phyloP scores from a whole-genome alignment of 768 basidiomycete genomes.

The Podaxis sp. region DNA sequence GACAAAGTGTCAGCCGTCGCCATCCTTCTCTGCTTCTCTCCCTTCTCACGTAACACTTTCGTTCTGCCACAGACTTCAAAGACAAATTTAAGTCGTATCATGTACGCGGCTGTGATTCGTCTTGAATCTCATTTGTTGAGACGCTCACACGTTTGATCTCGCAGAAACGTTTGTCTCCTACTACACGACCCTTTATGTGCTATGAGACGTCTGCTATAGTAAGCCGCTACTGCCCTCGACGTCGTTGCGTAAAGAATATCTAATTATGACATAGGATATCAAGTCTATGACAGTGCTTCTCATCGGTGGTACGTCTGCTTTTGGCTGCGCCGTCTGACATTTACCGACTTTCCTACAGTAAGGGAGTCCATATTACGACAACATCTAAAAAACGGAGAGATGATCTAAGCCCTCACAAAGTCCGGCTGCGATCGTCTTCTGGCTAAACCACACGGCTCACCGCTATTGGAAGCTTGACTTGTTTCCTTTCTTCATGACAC shows the following conservation, averaged over 20 bases:
- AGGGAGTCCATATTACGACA: slow-evolving; percentile 43
- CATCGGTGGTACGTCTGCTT: slow-evolving; percentile 21
- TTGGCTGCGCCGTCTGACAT: background rate
- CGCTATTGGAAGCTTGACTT: background rate
- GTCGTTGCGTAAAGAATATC: background rate
- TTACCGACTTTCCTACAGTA: slow-evolving; percentile 18
- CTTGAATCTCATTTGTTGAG: background rate
- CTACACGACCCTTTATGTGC: slow-evolving; percentile 59
- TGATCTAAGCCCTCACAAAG: slow-evolving; percentile 21
- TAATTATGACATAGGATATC: slow-evolving; percentile 32
- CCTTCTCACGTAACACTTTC: slow-evolving; percentile 2
- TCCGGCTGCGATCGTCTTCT: background rate
- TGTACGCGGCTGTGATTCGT: slow-evolving; percentile 35
- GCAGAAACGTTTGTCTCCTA: slow-evolving; percentile 58
- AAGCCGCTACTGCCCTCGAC: slow-evolving; percentile 25
- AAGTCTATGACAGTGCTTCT: slow-evolving; percentile 40
- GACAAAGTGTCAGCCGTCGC: slow-evolving; percentile 53
- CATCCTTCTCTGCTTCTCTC: background rate
- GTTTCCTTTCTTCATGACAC: background rate
- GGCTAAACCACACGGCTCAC: background rate
- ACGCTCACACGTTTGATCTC: slow-evolving; percentile 1
- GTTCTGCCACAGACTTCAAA: slow-evolving; percentile 51
- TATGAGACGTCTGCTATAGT: slow-evolving; percentile 75
- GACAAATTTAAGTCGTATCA: slow-evolving; percentile 68
- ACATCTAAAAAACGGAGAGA: slow-evolving; percentile 35